A percentile compares a stretch with the other conserved stretches of the same genome.
Evolutionary conservation across 305 asterid species (phyloP).

Genomic region (Fraxinus paxiana): DNA sequence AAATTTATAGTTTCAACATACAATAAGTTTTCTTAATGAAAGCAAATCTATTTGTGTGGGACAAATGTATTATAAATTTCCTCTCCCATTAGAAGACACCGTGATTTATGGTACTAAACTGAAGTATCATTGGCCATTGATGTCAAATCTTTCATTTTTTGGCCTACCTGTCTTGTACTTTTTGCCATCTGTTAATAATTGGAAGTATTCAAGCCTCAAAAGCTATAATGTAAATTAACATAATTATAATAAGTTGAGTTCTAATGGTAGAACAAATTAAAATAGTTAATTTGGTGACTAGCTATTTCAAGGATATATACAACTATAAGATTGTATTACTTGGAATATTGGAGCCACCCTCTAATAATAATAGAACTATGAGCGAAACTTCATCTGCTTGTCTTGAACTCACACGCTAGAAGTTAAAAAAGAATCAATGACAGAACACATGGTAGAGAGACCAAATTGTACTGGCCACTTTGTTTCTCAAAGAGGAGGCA

Average conservation of each 20-base stretch:
- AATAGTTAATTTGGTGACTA: not conserved
- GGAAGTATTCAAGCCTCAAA: not conserved
- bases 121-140: not conserved
- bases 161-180: conserved; percentile 3
- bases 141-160: not conserved
- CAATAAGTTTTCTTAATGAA: not conserved
- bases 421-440: not conserved
- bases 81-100: not conserved
- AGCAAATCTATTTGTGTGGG: too few species aligned
- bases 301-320: not conserved
- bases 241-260: not conserved
- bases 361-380: not conserved
- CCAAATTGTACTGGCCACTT: not conserved
- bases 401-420: not conserved
- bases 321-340: not conserved
- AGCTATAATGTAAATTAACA: not conserved
- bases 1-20: not conserved
- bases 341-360: not conserved
- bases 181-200: not conserved
- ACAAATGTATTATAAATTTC: not conserved
- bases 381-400: not conserved
- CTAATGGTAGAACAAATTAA: not conserved
- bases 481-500: not conserved
- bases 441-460: not conserved
- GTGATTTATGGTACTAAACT: not conserved